Evolutionary conservation across 2,329 filamentous ascomycete genomes (phyloP), one percentile per base, ranked within the genome.

Genomic region (Neonectria hederae): DNA sequence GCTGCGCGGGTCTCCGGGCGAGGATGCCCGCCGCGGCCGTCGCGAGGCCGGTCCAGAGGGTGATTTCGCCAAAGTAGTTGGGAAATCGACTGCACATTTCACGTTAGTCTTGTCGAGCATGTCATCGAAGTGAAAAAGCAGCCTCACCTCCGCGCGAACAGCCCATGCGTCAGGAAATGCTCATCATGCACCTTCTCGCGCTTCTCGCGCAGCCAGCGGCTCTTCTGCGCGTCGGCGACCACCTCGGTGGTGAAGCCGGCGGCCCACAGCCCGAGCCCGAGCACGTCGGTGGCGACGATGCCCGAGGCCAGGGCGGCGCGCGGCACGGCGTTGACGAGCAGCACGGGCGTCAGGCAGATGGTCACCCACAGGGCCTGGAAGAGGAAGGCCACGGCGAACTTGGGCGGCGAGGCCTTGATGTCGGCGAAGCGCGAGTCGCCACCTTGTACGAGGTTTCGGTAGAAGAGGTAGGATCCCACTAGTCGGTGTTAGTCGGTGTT

Each of bases 31-130:
- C 87, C 0, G 87, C 83, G 1, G 82, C 78, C 5, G 87, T 85
- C 0, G 89, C 88, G 62, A 92, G 85, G 1, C 90, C 90, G 0
- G 86, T 88, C 90, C 89, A 92, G 32, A 92, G 79, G 11, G 87
- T 89, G 28, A 83, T 84, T 76, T 92, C 90, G n/a, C 90, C 90
- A 74, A 92, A 90, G 79, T 92, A 92, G 72, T 92, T 90, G 0
- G 90, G 90, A 76, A 90, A 88, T 65, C 88, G 79, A 52, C 83
- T 80, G 28, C 3, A 10, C 13, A 26, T 1, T 6, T 21, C 11
- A n/a, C 8, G 28, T 32, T 2, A 51, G 48, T 17, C 4, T 17
- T 19, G 10, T 11, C 26, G 6, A 14, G 14, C 5, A n/a, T 5
- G 14, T 7, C 6, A 5, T 6, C 1, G 2, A 21, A 14, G 17